These are phyloP conservation scores for Pueraria montana DNA, from an alignment of 306 rosid genomes.

Conservation along the genomic window DNA sequence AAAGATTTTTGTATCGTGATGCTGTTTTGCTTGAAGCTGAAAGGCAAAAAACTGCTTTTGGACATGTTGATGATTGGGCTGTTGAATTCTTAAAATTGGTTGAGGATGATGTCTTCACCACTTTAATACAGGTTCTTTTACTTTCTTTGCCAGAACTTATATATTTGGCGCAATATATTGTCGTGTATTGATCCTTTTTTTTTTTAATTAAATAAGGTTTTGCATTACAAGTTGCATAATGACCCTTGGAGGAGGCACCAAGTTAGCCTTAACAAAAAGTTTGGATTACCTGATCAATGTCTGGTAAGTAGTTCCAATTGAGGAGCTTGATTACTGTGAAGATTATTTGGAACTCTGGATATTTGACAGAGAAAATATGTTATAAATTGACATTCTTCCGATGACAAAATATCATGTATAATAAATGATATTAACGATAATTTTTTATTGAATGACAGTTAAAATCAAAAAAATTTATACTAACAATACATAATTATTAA, in stretches of 20 bases:
- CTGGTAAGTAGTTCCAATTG: conserved; percentile 47
- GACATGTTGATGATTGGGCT: no score
- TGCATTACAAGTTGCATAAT: conserved; percentile 88
- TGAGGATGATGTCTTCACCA: conserved; percentile 66
- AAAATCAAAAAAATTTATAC: no score
- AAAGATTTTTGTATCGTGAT: no score
- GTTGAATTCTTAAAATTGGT: no score
- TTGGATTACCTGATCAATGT: conserved; percentile 77
- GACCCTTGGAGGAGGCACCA: conserved; percentile 79
- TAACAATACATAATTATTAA: no score
- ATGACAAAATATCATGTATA: no score
- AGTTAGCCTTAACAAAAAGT: conserved; percentile 55
- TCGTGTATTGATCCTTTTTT: conserved; percentile 35
- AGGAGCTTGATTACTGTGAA: conserved; percentile 41
- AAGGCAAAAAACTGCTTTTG: no score
- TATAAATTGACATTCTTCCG: no score
- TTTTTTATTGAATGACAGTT: no score
- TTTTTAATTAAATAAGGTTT: conserved; percentile 58
- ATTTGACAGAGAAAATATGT: no score
- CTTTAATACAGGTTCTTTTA: conserved; percentile 74
- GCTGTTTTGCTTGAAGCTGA: no score
- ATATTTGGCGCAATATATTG: not conserved
- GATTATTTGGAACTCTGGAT: not conserved
- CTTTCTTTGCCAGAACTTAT: conserved; percentile 23
- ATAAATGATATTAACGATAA: no score